Base-by-base conservation (phyloP, 2,329 filamentous ascomycete species). In the Penicillium capsulatum region DNA sequence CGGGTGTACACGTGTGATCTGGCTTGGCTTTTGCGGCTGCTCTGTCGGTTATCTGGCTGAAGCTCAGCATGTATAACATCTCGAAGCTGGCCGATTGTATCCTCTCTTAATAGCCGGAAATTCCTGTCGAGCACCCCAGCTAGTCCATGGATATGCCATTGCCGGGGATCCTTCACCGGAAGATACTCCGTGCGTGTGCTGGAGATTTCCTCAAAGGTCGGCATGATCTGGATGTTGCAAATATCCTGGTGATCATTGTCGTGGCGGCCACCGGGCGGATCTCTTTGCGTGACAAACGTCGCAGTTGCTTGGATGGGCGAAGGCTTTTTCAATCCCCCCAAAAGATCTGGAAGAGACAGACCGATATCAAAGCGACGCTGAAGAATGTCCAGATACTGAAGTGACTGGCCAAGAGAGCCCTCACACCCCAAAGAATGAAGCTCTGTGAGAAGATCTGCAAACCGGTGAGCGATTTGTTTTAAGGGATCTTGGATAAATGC, bases 191-290 rank as follows among this genome's bases (percentile, higher is more conserved):
- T 33, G 2, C 54, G 47, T 9, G 36, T n/a, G 3, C 43, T 54
- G 22, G 37, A 19, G 31, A 67, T 66, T 36, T 68, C 65, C 16
- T 63, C 46, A 2, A 51, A 48, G 1, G 59, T 67, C 1, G 65
- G 65, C 46, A 68, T 53, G 29, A 68, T 61, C 10, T 48, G 42
- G 17, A 68, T 63, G 1, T 52, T 36, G 28, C 51, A 51, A 28
- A 65, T 63, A 33, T 66, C 51, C 3, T 40, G 31, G 31, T 60
- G 44, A 39, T 68, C 65, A 41, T 68, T 68, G 24, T 67, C 53
- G 37, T 68, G 65, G 8, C 65, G 51, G 1, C 55, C 57, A 1
- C 62, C 60, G 8, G 60, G 51, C 2, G 46, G 42, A 0, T 55
- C 42, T 11, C 27, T 31, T 5, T 38, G 33, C 1, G 44, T 42